Evolutionary conservation across 2,329 filamentous ascomycete genomes (phyloP).

Genomic region (Aspergillus uvarum): DNA sequence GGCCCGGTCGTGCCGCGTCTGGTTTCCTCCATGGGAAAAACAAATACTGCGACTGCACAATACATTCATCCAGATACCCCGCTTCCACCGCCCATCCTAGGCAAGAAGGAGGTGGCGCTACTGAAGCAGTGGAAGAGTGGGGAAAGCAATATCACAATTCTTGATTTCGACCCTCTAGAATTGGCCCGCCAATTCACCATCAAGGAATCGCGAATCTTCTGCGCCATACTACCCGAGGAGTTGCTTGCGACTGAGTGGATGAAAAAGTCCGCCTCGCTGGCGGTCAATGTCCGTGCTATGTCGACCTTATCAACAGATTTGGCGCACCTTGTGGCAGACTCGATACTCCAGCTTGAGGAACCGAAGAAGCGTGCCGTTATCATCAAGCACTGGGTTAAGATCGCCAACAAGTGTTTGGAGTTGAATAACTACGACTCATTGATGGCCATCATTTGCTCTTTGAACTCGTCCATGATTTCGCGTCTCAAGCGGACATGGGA

Average conservation of each 20-base stretch:
- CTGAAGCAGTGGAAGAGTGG: conserved; percentile 74
- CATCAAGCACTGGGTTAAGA: conserved; percentile 98
- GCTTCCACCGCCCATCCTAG: conserved; percentile 67
- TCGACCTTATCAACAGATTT: conserved; percentile 88
- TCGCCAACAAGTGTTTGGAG: conserved; percentile 80
- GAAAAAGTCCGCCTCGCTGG: conserved; percentile 75
- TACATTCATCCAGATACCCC: conserved; percentile 71
- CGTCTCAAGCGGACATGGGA: conserved; percentile 93
- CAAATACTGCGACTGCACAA: conserved; percentile 70
- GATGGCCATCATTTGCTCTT: conserved; percentile 93
- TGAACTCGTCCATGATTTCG: conserved; percentile 88
- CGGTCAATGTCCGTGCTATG: conserved; percentile 91
- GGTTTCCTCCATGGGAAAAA: conserved; percentile 84
- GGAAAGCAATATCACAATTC: conserved; percentile 67
- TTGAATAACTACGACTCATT: conserved; percentile 94
- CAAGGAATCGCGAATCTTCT: conserved; percentile 89
- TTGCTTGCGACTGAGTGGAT: conserved; percentile 91
- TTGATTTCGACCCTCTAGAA: conserved; percentile 90
- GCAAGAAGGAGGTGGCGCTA: conserved; percentile 71
- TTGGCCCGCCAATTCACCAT: conserved; percentile 88
- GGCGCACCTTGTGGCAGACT: conserved; percentile 89
- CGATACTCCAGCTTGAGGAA: conserved; percentile 83
- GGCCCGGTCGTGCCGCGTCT: conserved; percentile 77
- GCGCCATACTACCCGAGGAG: conserved; percentile 87
- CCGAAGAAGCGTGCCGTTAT: conserved; percentile 85